phyloP scores from a whole-genome alignment of 129 eudicot genomes.

The Flaveria brownii region DNA sequence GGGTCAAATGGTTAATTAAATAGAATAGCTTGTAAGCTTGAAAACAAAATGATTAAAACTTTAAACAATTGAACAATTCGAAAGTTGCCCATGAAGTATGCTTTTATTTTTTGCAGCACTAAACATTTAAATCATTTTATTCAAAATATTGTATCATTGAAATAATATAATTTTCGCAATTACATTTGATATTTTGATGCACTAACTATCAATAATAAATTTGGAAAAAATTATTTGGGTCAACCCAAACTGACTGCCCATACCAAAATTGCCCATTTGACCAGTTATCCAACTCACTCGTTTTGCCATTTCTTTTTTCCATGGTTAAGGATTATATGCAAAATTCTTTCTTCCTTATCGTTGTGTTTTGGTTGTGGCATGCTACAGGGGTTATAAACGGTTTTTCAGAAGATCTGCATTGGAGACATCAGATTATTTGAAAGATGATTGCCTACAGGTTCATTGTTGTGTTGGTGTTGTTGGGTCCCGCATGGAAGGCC shows the following conservation, averaged over 20 bases:
- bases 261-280: not conserved
- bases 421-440: constrained; percentile 79
- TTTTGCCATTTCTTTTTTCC: not conserved
- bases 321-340: constrained; percentile 12
- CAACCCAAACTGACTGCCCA: not conserved
- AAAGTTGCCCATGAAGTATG: not conserved
- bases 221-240: not conserved
- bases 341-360: not conserved
- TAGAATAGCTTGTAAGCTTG: not conserved
- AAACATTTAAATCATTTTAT: not conserved
- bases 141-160: not conserved
- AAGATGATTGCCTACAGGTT: constrained; percentile 84
- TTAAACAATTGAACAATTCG: not conserved
- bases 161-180: too few species aligned
- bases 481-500: constrained; percentile 63
- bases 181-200: not conserved
- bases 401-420: constrained; percentile 61
- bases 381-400: constrained; percentile 81
- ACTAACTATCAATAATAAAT: not conserved
- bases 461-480: constrained; percentile 89
- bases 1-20: not conserved
- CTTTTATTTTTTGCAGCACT: not conserved
- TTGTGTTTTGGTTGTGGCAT: not conserved
- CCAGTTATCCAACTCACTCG: not conserved
- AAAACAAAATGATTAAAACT: not conserved